Evolutionary conservation across 495 filamentous ascomycete species (phyloP).

Genomic region (Tuber calosporum): DNA sequence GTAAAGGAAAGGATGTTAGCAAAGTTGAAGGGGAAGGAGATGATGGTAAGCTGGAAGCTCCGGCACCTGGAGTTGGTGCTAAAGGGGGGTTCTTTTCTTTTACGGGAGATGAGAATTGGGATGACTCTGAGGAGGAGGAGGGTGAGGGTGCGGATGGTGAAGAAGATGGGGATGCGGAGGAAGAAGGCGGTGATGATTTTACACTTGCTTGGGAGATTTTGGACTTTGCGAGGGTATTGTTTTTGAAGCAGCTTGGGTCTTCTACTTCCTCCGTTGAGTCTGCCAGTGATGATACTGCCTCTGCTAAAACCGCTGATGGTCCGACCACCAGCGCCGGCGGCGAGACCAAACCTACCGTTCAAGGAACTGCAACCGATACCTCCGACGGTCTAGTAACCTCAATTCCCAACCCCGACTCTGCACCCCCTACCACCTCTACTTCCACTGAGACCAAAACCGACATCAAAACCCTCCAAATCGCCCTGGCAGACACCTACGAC

Average conservation of each 20-base stretch:
- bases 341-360: conserved; percentile 44
- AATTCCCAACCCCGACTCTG: conserved; percentile 9
- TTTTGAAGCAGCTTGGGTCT: conserved; percentile 52
- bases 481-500: conserved; percentile 73
- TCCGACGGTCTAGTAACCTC: conserved; percentile 47
- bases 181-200: conserved; percentile 77
- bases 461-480: conserved; percentile 18
- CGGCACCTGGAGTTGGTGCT: conserved; percentile 12
- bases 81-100: conserved; percentile 73
- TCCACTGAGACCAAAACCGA: conserved; percentile 11
- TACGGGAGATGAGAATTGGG: conserved; percentile 87
- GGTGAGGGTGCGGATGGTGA: conserved; percentile 25
- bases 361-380: conserved; percentile 42
- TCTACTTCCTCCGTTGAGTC: conserved; percentile 11
- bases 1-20: conserved; percentile 37
- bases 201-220: conserved; percentile 83
- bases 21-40: conserved; percentile 16
- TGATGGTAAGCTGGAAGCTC: conserved; percentile 16
- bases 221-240: conserved; percentile 80
- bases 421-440: conserved; percentile 4
- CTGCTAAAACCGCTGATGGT: conserved; percentile 4
- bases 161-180: conserved; percentile 45
- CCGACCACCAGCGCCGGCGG: conserved; percentile 45
- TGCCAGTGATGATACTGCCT: not conserved
- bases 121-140: conserved; percentile 64